Evolutionary conservation across 2,329 filamentous ascomycete species (phyloP).

Genomic region (Byssothecium circinans): DNA sequence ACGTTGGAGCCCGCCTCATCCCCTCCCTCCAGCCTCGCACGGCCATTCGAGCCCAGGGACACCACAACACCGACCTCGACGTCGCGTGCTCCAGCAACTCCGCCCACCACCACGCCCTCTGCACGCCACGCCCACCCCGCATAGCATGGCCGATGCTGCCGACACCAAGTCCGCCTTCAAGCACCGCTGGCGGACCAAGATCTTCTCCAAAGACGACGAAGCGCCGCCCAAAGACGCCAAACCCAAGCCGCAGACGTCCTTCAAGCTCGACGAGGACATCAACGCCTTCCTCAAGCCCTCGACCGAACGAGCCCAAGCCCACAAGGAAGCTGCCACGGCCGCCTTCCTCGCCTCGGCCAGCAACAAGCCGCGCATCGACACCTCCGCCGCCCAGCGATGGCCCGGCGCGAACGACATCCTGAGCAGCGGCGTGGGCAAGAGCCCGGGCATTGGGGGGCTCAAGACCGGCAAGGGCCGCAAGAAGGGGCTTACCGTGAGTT

Average conservation of each 20-base stretch:
- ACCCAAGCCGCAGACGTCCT: slow-evolving; percentile 24
- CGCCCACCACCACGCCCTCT: neutral
- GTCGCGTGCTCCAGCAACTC: neutral
- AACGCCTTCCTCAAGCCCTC: slow-evolving; percentile 61
- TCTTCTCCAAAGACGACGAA: slow-evolving; percentile 45
- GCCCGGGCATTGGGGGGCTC: slow-evolving; percentile 41
- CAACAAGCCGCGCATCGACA: slow-evolving; percentile 51
- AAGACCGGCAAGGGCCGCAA: slow-evolving; percentile 49
- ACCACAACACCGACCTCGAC: neutral
- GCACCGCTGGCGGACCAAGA: slow-evolving; percentile 54
- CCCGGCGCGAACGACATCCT: slow-evolving; percentile 52
- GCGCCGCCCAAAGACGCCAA: slow-evolving; percentile 27
- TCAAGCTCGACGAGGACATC: slow-evolving; percentile 51
- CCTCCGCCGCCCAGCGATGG: slow-evolving; percentile 54
- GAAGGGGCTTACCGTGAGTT: slow-evolving; percentile 74
- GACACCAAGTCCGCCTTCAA: slow-evolving; percentile 44
- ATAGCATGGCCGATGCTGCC: slow-evolving; percentile 35
- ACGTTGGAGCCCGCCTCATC: neutral
- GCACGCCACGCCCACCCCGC: neutral
- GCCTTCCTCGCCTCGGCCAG: slow-evolving; percentile 26
- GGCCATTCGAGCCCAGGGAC: slow-evolving; percentile 4
- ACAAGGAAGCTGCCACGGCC: slow-evolving; percentile 29
- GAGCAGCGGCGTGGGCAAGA: slow-evolving; percentile 38
- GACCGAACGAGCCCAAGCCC: slow-evolving; percentile 46
- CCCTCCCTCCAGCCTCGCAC: neutral